A percentile compares a stretch with the other conserved stretches of the same genome.
Conservation (phyloP, 495 filamentous ascomycete species). For the Penicillium subrubescens region DNA sequence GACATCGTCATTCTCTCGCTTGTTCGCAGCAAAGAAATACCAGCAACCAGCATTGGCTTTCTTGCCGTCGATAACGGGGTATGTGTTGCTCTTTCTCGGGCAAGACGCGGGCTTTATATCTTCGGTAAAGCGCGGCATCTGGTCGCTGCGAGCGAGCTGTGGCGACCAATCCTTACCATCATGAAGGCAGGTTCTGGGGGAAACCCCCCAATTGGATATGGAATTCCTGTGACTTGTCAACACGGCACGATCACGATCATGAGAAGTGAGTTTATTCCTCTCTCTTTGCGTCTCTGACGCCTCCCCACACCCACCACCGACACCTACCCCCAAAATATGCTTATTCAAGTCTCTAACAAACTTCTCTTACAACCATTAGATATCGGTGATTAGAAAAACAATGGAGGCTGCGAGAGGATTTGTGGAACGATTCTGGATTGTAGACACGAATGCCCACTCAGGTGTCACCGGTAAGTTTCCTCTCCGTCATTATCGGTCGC, state of each 20-base stretch:
- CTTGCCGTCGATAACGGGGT: constrained; percentile 74
- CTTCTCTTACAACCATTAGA: constrained; percentile 12
- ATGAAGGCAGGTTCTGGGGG: constrained; percentile 24
- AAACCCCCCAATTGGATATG: constrained; percentile 32
- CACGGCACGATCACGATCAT: constrained; percentile 38
- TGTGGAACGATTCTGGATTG: constrained; percentile 42
- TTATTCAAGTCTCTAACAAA: not conserved
- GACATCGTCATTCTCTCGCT: constrained; percentile 82
- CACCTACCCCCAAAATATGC: not conserved
- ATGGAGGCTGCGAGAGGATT: constrained; percentile 46
- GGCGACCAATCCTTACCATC: constrained; percentile 38
- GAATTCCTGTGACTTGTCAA: constrained; percentile 43
- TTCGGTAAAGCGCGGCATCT: constrained; percentile 76
- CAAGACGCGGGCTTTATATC: constrained; percentile 81
- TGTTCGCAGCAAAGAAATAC: constrained; percentile 65
- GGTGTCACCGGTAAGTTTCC: constrained; percentile 43
- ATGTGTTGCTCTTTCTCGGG: constrained; percentile 87
- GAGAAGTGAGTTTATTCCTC: constrained; percentile 23
- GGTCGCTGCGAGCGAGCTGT: constrained; percentile 30
- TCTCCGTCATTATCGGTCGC: not conserved
- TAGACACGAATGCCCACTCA: constrained; percentile 40
- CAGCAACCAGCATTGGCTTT: constrained; percentile 62
- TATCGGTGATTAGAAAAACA: constrained; percentile 52
- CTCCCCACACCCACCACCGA: not conserved
- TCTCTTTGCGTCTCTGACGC: not conserved